These are phyloP conservation scores for Cicer bijugum DNA, from an alignment of 306 rosid genomes.

Conservation along the genomic window DNA sequence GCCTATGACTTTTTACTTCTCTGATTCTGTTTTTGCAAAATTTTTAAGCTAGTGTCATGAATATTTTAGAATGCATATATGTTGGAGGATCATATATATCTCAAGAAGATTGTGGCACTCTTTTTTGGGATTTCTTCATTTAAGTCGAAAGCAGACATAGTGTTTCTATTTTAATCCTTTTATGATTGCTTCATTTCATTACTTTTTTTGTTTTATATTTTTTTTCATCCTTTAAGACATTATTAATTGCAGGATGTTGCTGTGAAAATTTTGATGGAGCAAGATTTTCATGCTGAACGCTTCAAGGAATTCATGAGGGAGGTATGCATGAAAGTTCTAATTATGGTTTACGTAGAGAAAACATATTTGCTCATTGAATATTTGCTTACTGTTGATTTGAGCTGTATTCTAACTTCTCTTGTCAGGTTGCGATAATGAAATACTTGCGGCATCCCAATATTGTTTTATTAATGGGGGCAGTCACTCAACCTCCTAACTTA, in stretches of 20 bases:
- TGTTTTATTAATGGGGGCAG: conserved; percentile 98
- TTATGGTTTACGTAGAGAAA: conserved; percentile 21
- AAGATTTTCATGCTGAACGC: conserved; percentile 89
- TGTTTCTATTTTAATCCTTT: conserved; percentile 21
- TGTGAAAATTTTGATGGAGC: conserved; percentile 97
- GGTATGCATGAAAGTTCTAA: conserved; percentile 56
- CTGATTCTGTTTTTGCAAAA: not conserved
- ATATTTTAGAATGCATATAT: conserved; percentile 24
- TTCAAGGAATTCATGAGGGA: conserved; percentile 91
- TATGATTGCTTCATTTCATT: conserved; percentile 2
- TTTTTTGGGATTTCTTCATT: conserved; percentile 37
- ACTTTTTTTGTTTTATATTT: conserved; percentile 9
- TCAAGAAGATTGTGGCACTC: not conserved
- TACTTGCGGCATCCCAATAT: conserved; percentile 93
- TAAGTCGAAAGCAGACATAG: conserved; percentile 26
- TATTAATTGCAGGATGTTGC: conserved; percentile 82
- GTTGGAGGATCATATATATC: conserved; percentile 24
- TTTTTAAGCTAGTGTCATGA: conserved; percentile 23
- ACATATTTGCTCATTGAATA: conserved; percentile 13
- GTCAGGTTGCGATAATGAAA: conserved; percentile 95
- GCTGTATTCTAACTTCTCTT: conserved; percentile 41
- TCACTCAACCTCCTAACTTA: conserved; percentile 91
- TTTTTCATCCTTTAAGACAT: conserved; percentile 32
- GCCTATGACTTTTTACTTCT: conserved; percentile 28
- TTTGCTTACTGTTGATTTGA: conserved; percentile 44